Percentiles rank a stretch among this genome's conserved stretches.
phyloP scores from a whole-genome alignment of 345 rosid species.

The Trapa bicornis region DNA sequence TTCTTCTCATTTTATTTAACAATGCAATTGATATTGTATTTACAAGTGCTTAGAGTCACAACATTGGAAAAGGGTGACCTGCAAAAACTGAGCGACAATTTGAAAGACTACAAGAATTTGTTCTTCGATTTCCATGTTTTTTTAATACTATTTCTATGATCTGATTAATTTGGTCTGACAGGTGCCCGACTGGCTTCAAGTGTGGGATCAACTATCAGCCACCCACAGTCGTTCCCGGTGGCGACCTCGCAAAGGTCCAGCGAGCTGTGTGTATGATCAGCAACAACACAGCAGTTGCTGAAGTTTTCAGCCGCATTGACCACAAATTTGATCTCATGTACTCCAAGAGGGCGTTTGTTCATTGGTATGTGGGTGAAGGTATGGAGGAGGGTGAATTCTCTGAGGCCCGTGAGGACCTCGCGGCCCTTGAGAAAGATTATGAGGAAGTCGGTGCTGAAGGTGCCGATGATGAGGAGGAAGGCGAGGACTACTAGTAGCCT shows the following conservation, averaged over 20 bases:
- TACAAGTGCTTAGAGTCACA: too few species aligned
- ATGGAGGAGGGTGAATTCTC: constrained; percentile 74
- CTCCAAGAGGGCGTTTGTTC: constrained; percentile 55
- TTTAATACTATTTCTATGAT: not conserved
- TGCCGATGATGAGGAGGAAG: constrained; percentile 50
- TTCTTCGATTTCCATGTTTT: not conserved
- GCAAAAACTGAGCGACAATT: too few species aligned
- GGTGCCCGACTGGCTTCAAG: constrained; percentile 64
- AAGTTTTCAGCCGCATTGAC: constrained; percentile 52
- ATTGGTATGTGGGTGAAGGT: constrained; percentile 65
- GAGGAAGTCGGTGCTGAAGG: constrained; percentile 62
- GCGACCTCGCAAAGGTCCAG: constrained; percentile 55
- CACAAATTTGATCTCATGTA: constrained; percentile 66
- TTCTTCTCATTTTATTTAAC: not conserved
- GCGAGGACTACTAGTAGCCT: constrained; percentile 31
- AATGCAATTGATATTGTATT: not conserved
- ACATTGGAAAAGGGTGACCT: too few species aligned
- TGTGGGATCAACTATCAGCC: constrained; percentile 61
- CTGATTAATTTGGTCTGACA: constrained; percentile 10
- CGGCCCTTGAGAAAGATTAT: constrained; percentile 36
- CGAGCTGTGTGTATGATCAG: constrained; percentile 65
- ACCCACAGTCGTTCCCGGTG: constrained; percentile 56
- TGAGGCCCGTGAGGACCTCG: constrained; percentile 57
- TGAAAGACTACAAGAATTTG: too few species aligned
- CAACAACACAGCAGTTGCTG: constrained; percentile 62